These are phyloP conservation scores for Polytolypa hystricis DNA, from an alignment of 2,329 filamentous ascomycete species.

Conservation along the genomic window DNA sequence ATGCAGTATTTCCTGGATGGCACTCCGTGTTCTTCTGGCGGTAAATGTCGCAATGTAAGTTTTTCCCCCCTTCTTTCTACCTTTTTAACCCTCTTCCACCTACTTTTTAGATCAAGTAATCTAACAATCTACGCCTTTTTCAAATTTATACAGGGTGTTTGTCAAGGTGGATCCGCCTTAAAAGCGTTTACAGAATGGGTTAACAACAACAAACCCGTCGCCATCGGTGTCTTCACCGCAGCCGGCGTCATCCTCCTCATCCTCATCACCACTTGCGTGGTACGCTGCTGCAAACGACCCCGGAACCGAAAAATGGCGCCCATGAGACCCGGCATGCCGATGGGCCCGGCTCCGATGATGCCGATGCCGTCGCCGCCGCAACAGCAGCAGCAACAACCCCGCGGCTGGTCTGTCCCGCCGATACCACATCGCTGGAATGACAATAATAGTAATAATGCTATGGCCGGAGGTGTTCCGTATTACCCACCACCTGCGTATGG, in stretches of 20 bases:
- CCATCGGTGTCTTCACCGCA: slow-evolving; percentile 65
- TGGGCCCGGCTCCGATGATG: background rate
- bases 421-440: no score
- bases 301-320: slow-evolving; percentile 12
- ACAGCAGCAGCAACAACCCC: background rate
- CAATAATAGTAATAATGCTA: no score
- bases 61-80: background rate
- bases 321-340: slow-evolving; percentile 4
- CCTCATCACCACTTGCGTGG: slow-evolving; percentile 55
- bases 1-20: slow-evolving; percentile 95
- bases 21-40: slow-evolving; percentile 70
- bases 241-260: slow-evolving; percentile 64
- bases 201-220: slow-evolving; percentile 61
- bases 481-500: slow-evolving; percentile 8
- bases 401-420: slow-evolving; percentile 1
- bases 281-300: slow-evolving; percentile 42
- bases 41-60: slow-evolving; percentile 59
- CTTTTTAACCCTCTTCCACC: no score
- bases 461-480: no score
- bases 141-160: slow-evolving; percentile 57
- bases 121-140: no score
- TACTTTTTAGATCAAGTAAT: no score
- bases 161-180: slow-evolving; percentile 56
- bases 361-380: background rate
- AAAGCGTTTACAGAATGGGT: slow-evolving; percentile 70